phyloP scores from a whole-genome alignment of 169 alveolate genomes.

The Theileria annulata region DNA sequence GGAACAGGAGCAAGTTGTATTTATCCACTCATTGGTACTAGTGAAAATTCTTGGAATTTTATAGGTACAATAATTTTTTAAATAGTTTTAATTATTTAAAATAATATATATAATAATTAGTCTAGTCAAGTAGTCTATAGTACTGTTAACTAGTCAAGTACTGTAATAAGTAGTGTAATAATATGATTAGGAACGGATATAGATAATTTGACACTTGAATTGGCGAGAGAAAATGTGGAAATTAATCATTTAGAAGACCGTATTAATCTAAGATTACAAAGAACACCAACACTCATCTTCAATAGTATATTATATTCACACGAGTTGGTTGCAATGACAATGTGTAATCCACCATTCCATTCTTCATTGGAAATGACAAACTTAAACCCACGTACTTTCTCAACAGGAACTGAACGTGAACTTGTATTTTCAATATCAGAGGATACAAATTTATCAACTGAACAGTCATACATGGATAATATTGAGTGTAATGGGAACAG shows the following conservation, averaged over 20 bases:
- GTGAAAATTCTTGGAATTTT: conserved; percentile 72
- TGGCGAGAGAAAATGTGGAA: conserved; percentile 54
- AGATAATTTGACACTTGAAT: conserved; percentile 34
- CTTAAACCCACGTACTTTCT: conserved; percentile 34
- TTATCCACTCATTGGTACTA: conserved; percentile 72
- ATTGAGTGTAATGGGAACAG: neutral
- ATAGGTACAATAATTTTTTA: too few species aligned
- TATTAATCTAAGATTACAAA: conserved; percentile 45
- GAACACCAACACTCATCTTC: conserved; percentile 42
- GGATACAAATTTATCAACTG: conserved; percentile 8
- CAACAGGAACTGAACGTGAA: conserved; percentile 45
- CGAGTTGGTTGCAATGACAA: conserved; percentile 52
- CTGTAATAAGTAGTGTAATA: too few species aligned
- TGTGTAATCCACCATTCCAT: conserved; percentile 68
- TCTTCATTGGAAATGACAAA: conserved; percentile 36
- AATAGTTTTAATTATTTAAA: too few species aligned
- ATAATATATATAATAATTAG: conserved; percentile 44
- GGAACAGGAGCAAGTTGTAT: conserved; percentile 80
- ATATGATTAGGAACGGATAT: conserved; percentile 50
- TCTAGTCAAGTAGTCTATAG: conserved; percentile 24
- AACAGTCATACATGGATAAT: neutral
- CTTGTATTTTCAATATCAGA: conserved; percentile 27
- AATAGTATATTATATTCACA: conserved; percentile 25
- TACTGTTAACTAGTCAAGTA: conserved; percentile 33
- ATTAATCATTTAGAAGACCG: conserved; percentile 13